phyloP scores from a whole-genome alignment of 257 asterid genomes.

The Buddleja alternifolia region DNA sequence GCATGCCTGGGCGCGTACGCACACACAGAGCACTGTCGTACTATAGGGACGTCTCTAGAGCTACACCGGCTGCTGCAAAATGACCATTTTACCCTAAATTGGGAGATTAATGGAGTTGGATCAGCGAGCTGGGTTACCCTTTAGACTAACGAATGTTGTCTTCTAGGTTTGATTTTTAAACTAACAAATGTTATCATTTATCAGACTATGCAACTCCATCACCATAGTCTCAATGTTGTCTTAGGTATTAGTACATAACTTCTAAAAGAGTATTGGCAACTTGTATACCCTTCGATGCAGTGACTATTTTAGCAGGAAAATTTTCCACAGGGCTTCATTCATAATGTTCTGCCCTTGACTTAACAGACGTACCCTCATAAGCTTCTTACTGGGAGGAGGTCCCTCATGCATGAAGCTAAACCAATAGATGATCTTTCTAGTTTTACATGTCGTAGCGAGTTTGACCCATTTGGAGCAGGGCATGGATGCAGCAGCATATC shows the following conservation, averaged over 20 bases:
- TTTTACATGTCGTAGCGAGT: slow-evolving; percentile 42
- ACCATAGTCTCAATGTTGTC: neutral
- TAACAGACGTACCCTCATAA: slow-evolving; percentile 84
- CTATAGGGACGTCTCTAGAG: too few relatives aligned
- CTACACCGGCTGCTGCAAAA: too few relatives aligned
- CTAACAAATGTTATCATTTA: too few relatives aligned
- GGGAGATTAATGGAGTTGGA: too few relatives aligned
- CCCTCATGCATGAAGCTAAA: slow-evolving; percentile 34
- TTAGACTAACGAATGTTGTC: too few relatives aligned
- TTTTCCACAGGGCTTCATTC: slow-evolving; percentile 10
- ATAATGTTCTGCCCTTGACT: slow-evolving; percentile 20
- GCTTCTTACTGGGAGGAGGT: slow-evolving; percentile 90
- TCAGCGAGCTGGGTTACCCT: too few relatives aligned
- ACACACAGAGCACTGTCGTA: too few relatives aligned
- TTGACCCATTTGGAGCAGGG: slow-evolving; percentile 77
- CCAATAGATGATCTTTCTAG: slow-evolving; percentile 41
- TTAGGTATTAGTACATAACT: neutral
- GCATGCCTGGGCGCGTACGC: neutral
- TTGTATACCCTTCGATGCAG: neutral
- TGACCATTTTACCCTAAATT: too few relatives aligned
- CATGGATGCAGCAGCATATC: slow-evolving; percentile 94
- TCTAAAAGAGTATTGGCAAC: neutral
- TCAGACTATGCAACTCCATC: too few relatives aligned
- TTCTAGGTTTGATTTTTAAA: too few relatives aligned
- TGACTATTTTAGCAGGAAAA: slow-evolving; percentile 9